Conservation (phyloP, 148 eudicot genomes). For the Fallopia convolvulus region DNA sequence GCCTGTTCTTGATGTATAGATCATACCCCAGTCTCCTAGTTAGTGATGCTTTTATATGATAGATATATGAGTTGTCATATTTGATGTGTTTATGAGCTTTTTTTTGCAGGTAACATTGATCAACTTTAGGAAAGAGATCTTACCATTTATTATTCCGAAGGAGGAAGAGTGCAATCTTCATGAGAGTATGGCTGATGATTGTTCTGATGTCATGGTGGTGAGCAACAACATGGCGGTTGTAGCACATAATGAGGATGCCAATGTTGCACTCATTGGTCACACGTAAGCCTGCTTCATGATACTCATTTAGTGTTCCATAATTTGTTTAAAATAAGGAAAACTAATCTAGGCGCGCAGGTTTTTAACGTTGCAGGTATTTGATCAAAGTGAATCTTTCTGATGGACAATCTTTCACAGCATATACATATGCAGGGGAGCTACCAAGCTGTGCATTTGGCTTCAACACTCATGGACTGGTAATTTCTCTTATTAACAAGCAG, state of each 20-base stretch:
- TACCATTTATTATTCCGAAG: conserved; percentile 59
- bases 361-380: conserved; percentile 44
- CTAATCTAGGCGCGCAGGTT: background rate
- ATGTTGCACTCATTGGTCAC: conserved; percentile 76
- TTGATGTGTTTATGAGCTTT: background rate
- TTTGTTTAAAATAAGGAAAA: background rate
- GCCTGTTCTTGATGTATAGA: conserved; percentile 49
- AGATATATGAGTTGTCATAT: background rate
- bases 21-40: background rate
- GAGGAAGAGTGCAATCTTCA: conserved; percentile 13
- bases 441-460: conserved; percentile 96
- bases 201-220: conserved; percentile 73
- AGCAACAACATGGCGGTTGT: conserved; percentile 57
- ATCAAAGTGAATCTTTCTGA: conserved; percentile 46
- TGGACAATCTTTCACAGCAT: conserved; percentile 67
- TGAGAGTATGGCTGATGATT: conserved; percentile 51
- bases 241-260: conserved; percentile 88
- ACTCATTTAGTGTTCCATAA: background rate
- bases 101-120: conserved; percentile 55
- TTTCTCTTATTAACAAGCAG: background rate
- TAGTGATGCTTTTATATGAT: background rate
- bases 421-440: conserved; percentile 91
- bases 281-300: conserved; percentile 33
- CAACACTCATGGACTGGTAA: conserved; percentile 75
- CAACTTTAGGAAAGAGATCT: conserved; percentile 85